These are phyloP conservation scores for Haematococcus lacustris DNA, from an alignment of 139 green algal genomes.

Conservation along the genomic window DNA sequence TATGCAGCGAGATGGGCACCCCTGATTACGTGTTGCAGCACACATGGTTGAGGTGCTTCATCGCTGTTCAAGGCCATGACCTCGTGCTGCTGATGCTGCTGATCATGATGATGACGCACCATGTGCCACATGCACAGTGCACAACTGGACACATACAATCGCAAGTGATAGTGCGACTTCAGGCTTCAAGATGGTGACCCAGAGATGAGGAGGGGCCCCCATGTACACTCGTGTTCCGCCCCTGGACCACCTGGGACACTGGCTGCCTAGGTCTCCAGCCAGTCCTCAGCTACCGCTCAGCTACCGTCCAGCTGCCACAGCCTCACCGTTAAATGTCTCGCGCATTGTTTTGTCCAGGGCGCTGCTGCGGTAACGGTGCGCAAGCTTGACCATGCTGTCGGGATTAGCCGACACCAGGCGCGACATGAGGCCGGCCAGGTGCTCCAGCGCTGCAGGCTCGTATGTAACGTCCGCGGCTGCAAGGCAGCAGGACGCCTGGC, in stretches of 20 bases:
- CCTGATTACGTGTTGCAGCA: not conserved
- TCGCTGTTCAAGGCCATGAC: no score
- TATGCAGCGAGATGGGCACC: not conserved
- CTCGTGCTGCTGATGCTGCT: no score
- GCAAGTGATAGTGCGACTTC: no score
- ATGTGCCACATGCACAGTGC: no score
- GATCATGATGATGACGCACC: no score
- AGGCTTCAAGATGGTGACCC: not conserved
- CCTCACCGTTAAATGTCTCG: conserved; percentile 17
- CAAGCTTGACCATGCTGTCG: conserved; percentile 9
- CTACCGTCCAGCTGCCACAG: not conserved
- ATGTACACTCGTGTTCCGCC: not conserved
- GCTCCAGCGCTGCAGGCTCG: conserved; percentile 46
- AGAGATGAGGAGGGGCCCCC: not conserved
- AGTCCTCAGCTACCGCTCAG: not conserved
- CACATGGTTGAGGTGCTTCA: not conserved
- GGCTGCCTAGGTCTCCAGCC: not conserved
- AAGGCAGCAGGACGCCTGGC: no score
- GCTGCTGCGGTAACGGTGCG: conserved; percentile 18
- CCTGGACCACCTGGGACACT: not conserved
- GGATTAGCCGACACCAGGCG: conserved; percentile 10
- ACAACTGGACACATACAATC: no score
- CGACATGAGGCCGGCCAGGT: conserved; percentile 41
- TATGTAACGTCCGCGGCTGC: not conserved
- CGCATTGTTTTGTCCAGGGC: conserved; percentile 21